Conservation (phyloP, 1,284 basidiomycete species). For the Ceratobasidium sp. region DNA sequence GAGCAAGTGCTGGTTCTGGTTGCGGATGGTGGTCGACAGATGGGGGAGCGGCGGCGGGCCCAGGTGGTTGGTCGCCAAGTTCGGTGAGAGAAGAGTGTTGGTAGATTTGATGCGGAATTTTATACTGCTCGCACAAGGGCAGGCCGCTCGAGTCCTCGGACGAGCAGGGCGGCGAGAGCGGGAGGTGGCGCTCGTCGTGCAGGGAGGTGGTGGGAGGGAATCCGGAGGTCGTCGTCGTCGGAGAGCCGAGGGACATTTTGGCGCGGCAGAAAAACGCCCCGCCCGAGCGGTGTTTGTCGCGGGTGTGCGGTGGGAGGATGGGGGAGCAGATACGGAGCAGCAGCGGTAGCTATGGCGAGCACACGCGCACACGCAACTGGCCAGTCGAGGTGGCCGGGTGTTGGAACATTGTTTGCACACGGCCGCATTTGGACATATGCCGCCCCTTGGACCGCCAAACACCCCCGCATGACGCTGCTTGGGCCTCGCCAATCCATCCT, state of each 20-base stretch:
- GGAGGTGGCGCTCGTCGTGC: neutral
- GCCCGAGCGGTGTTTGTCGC: neutral
- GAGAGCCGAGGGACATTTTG: slow-evolving; percentile 1
- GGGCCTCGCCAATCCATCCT: neutral
- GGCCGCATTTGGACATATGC: slow-evolving; percentile 36
- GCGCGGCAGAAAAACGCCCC: slow-evolving; percentile 6
- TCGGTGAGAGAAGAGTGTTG: slow-evolving; percentile 31
- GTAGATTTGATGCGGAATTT: slow-evolving; percentile 31
- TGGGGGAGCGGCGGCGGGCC: neutral
- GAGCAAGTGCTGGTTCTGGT: neutral
- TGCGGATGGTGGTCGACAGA: neutral
- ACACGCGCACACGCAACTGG: no score
- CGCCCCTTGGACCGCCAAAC: slow-evolving; percentile 26
- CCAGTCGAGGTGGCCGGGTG: slow-evolving; percentile 10
- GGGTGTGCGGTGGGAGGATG: neutral
- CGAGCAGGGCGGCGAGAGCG: slow-evolving; percentile 15
- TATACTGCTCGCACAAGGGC: slow-evolving; percentile 11
- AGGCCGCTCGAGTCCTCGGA: slow-evolving; percentile 10
- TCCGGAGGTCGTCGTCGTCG: slow-evolving; percentile 3
- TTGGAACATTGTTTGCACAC: slow-evolving; percentile 38
- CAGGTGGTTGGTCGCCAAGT: neutral
- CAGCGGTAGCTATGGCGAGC: no score
- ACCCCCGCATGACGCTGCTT: neutral
- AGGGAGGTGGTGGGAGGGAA: no score
- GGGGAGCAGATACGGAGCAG: no score